A percentile compares a stretch with the other conserved stretches of the same genome.
Conservation (phyloP, 768 basidiomycete genomes). For the Boletus subcaerulescens region DNA sequence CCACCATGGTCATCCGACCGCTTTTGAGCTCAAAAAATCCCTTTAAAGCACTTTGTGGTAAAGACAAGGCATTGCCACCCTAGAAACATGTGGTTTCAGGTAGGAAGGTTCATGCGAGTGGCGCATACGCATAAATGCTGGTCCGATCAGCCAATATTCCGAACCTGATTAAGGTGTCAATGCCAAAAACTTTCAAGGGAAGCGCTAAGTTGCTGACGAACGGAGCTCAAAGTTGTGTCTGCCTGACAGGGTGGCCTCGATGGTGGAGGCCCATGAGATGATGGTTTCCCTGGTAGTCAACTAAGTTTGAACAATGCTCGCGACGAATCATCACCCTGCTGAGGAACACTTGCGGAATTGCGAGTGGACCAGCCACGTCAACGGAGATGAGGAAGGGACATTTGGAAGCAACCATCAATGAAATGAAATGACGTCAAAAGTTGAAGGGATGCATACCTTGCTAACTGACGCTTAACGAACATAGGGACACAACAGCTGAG, state of each 20-base stretch:
- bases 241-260: background rate
- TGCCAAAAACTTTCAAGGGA: slow-evolving; percentile 8
- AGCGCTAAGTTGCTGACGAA: slow-evolving; percentile 1
- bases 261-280: background rate
- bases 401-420: slow-evolving; percentile 12
- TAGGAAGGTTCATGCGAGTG: slow-evolving; percentile 18
- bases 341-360: background rate
- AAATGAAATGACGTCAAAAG: slow-evolving; percentile 14
- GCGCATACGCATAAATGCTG: slow-evolving; percentile 6
- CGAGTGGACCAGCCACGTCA: background rate
- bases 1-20: background rate
- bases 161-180: slow-evolving; percentile 8
- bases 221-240: background rate
- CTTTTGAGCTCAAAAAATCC: background rate
- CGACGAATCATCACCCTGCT: background rate
- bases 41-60: slow-evolving; percentile 8
- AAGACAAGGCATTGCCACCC: slow-evolving; percentile 12
- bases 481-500: background rate
- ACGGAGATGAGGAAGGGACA: slow-evolving; percentile 24
- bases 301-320: background rate
- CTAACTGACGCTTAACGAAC: slow-evolving; percentile 3
- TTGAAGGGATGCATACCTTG: slow-evolving; percentile 11
- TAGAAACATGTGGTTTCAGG: slow-evolving; percentile 22
- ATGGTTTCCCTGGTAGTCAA: background rate
- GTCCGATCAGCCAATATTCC: slow-evolving; percentile 4